phyloP scores from a whole-genome alignment of 495 filamentous ascomycete species.

The Hyaloscypha bicolor region DNA sequence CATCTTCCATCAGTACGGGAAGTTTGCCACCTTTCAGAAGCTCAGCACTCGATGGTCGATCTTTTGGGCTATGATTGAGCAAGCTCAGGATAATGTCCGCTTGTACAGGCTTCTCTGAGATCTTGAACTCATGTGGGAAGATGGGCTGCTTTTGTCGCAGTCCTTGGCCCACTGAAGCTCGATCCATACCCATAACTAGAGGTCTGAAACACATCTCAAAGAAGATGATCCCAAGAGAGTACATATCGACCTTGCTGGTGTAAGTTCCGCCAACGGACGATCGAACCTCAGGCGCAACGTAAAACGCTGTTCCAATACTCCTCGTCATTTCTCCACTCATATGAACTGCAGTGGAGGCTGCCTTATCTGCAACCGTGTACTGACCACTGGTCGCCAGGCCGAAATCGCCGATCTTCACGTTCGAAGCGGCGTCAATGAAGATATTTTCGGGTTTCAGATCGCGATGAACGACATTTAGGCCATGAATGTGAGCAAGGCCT shows the following conservation, averaged over 20 bases:
- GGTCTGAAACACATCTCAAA: slow-evolving; percentile 90
- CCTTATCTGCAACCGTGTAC: slow-evolving; percentile 65
- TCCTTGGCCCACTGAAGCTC: slow-evolving; percentile 70
- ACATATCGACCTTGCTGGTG: slow-evolving; percentile 97
- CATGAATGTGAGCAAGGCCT: slow-evolving; percentile 87
- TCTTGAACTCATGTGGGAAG: slow-evolving; percentile 75
- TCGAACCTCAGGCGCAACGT: slow-evolving; percentile 90
- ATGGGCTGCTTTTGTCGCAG: slow-evolving; percentile 68
- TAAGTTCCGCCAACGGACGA: slow-evolving; percentile 73
- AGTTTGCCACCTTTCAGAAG: slow-evolving; percentile 86
- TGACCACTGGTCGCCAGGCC: slow-evolving; percentile 90
- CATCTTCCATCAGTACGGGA: slow-evolving; percentile 88
- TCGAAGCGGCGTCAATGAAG: slow-evolving; percentile 88
- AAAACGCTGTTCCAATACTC: slow-evolving; percentile 92
- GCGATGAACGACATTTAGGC: slow-evolving; percentile 89
- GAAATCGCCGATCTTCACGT: slow-evolving; percentile 95
- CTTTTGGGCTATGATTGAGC: slow-evolving; percentile 75
- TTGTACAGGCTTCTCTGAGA: slow-evolving; percentile 72
- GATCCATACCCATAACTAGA: slow-evolving; percentile 84
- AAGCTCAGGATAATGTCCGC: slow-evolving; percentile 77
- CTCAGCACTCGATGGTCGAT: slow-evolving; percentile 83
- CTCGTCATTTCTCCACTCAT: slow-evolving; percentile 64
- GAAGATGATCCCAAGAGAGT: slow-evolving; percentile 94
- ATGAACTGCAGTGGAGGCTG: slow-evolving; percentile 59
- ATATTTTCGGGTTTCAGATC: slow-evolving; percentile 99